phyloP scores from a whole-genome alignment of 1,284 basidiomycete species.

The Rugosomyces carneus region DNA sequence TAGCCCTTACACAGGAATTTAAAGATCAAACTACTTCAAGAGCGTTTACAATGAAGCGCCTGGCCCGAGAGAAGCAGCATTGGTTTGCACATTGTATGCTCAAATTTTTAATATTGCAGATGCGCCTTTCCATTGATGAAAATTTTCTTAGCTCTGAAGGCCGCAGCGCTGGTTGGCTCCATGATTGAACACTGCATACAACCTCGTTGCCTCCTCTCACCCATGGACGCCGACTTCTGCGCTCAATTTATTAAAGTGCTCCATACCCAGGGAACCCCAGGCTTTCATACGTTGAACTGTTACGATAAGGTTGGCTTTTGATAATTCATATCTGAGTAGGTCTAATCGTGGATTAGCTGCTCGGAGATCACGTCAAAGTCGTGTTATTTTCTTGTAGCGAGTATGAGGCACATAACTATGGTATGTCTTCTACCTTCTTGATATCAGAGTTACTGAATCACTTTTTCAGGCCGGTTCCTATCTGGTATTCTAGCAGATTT shows the following conservation, averaged over 20 bases:
- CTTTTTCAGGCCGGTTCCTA: conserved; percentile 70
- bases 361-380: conserved; percentile 79
- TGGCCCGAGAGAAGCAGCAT: conserved; percentile 75
- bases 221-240: conserved; percentile 94
- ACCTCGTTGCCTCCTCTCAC: conserved; percentile 87
- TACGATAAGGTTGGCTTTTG: conserved; percentile 70
- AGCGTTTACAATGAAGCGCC: conserved; percentile 68
- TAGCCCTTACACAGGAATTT: conserved; percentile 57
- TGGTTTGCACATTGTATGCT: conserved; percentile 80
- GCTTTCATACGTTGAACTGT: conserved; percentile 81
- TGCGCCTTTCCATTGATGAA: conserved; percentile 6
- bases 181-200: conserved; percentile 90
- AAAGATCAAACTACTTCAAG: conserved; percentile 73
- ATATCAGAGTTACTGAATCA: background rate
- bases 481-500: conserved; percentile 73
- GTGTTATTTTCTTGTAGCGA: conserved; percentile 92
- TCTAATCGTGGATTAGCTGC: conserved; percentile 43
- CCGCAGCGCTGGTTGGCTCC: conserved; percentile 46
- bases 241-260: conserved; percentile 87
- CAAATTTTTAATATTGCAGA: background rate
- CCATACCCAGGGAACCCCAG: conserved; percentile 80
- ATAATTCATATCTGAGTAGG: background rate
- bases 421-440: conserved; percentile 32
- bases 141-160: conserved; percentile 38
- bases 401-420: conserved; percentile 94